A percentile compares a stretch with the other conserved stretches of the same genome.
Conservation (phyloP, 2,329 filamentous ascomycete genomes). For the Falciphora oryzae region DNA sequence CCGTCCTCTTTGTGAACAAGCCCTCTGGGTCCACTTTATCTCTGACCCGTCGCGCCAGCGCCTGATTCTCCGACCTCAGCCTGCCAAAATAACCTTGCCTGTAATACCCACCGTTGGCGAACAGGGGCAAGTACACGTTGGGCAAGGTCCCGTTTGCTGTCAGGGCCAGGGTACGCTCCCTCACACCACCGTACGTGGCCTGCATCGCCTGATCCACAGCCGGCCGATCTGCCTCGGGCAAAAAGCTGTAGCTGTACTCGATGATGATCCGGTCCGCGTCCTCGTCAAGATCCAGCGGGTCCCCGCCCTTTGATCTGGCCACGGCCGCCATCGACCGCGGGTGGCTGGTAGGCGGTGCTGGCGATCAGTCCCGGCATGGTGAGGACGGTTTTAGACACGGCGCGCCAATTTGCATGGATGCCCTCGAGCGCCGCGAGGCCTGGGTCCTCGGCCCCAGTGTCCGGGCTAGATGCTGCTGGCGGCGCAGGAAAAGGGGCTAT, state of each 20-base stretch:
- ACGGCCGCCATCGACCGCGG: slow-evolving; percentile 28
- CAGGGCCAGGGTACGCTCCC: slow-evolving; percentile 23
- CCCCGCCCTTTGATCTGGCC: slow-evolving; percentile 27
- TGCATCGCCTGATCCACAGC: slow-evolving; percentile 30
- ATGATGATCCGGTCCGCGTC: slow-evolving; percentile 34
- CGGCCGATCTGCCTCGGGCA: slow-evolving; percentile 21
- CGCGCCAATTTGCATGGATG: slow-evolving; percentile 19
- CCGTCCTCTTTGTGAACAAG: slow-evolving; percentile 32
- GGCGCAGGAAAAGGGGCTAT: slow-evolving; percentile 18
- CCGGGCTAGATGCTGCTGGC: background rate
- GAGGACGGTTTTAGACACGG: slow-evolving; percentile 10
- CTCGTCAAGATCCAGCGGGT: slow-evolving; percentile 34
- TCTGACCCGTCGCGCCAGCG: slow-evolving; percentile 29
- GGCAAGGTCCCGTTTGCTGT: slow-evolving; percentile 28
- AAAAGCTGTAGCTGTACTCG: slow-evolving; percentile 37
- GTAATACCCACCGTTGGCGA: slow-evolving; percentile 38
- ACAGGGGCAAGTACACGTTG: slow-evolving; percentile 33
- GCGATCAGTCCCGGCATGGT: slow-evolving; percentile 15
- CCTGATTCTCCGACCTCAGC: slow-evolving; percentile 27
- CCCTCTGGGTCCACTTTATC: slow-evolving; percentile 31
- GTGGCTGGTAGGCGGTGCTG: slow-evolving; percentile 20
- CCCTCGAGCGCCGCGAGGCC: slow-evolving; percentile 13
- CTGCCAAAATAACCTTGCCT: slow-evolving; percentile 37
- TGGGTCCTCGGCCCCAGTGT: background rate
- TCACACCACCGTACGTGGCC: slow-evolving; percentile 29